Evolutionary conservation across 257 asterid species (phyloP), one percentile per base, ranked within the genome.

Genomic region (Linderniella brevidens): DNA sequence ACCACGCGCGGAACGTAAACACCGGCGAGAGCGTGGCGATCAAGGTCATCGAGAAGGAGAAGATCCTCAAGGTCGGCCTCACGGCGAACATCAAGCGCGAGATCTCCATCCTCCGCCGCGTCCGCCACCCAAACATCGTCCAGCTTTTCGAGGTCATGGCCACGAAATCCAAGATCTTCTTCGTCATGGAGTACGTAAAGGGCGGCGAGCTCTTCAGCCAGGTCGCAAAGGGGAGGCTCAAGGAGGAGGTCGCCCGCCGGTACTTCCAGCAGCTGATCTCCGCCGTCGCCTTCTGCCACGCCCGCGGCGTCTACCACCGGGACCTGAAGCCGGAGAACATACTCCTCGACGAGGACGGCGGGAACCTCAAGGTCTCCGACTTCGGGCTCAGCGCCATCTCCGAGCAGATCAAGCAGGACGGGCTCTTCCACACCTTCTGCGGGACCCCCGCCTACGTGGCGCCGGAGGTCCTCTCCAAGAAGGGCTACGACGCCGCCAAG

Each of bases 101-200:
- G 76, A 70, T 74, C 66, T 74, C 82, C 4, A 74, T 74, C 13
- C 58, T 74, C 48, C 61, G 75, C 32, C 54, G 75, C 29, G 82
- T 70, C 11, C 62, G 82, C 29, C 82, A 74, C 46, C 82, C 82
- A n/a, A 74, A 74, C 40, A 74, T 74, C 10, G 82, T 74, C 2
- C 73, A 74, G 49, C 53, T 74, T 54, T 59, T 67, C 20, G 82
- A 74, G 64, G 82, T 74, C 1, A 74, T 74, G 82, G 82, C 82
- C 13, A 74, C 82, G 0, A 74, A 74, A 40, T 13, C 76, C 13
- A 74, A 62, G 14, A 74, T 74, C 41, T 74, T 25, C 60, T 74
- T 74, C 38, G 78, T 74, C 1, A 74, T 70, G 82, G 82, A 74
- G 36, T 74, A 50, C 53, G 82, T 74, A 0, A 68, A 48, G 47